Evolutionary conservation across 148 eudicot species (phyloP), one percentile per base, ranked within the genome.

Genomic region (Amaranthus cruentus): DNA sequence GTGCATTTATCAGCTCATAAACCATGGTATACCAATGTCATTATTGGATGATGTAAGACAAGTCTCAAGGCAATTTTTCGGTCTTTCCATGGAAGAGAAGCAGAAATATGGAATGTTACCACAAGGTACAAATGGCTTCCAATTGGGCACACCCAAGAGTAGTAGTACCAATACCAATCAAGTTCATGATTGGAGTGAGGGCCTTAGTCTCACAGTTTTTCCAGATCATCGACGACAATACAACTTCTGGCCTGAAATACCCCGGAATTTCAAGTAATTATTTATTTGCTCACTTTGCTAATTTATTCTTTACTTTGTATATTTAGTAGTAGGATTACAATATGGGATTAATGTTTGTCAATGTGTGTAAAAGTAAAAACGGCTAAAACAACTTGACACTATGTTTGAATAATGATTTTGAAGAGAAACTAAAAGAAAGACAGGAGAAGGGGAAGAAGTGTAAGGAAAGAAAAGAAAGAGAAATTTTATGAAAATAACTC

Each of bases 21-120:
- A 79, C 8, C 91, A 88, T 86, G 89, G 89, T n/a, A 80, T 88
- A 47, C 38, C 84, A 77, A 68, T 51, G 3, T 73, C 77, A 70
- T 75, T 38, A 12, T 70, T 88, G 4, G 77, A 88, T 58, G 83
- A 83, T 60, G 15, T 82, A 63, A 69, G 62, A 11, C 18, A 75
- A 75, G 74, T 74, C 6, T 72, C 79, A 3, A 75, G 59, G 70
- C 73, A 82, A 59, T 82, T 86, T 74, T 83, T 84, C 49, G 76
- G 4, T 15, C 85, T 84, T 15, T 81, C 88, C 0, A 28, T 76
- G 59, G 87, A 84, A 48, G 84, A 84, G 76, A 88, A 86, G 47
- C 51, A 60, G 56, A 86, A 84, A 66, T 73, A 55, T 50, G 72
- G 66, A 9, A 62, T 78, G 73, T 55, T 28, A 66, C 52, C 52